phyloP scores from a whole-genome alignment of 2,329 filamentous ascomycete species.

The Pseudopithomyces chartarum region DNA sequence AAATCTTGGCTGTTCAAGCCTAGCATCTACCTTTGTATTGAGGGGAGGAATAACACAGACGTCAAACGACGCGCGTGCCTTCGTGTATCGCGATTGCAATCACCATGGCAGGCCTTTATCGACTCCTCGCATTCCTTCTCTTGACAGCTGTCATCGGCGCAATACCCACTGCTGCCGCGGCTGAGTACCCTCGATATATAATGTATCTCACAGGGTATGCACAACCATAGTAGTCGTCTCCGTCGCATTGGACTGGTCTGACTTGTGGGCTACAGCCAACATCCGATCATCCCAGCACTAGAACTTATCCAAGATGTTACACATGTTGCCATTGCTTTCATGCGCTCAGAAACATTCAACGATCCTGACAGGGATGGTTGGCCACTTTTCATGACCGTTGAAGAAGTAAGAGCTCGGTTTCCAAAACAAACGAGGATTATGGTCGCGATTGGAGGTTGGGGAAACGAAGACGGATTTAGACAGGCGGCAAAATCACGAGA shows the following conservation, averaged over 20 bases:
- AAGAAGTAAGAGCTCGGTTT: constrained; percentile 51
- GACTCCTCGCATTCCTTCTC: background rate
- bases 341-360: constrained; percentile 36
- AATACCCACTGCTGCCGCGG: background rate
- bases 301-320: constrained; percentile 25
- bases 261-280: constrained; percentile 24
- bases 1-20: no score
- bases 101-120: background rate
- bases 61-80: no score
- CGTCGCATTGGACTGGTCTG: background rate
- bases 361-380: constrained; percentile 21
- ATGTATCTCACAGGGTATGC: constrained; percentile 24
- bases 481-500: constrained; percentile 58
- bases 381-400: constrained; percentile 34
- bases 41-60: no score
- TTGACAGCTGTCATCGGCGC: background rate
- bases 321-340: constrained; percentile 38
- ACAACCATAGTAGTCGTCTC: background rate
- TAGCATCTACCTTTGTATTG: no score
- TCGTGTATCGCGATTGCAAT: no score
- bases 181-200: constrained; percentile 10
- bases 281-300: constrained; percentile 29
- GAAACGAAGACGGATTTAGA: constrained; percentile 68
- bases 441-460: constrained; percentile 77
- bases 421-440: constrained; percentile 62